These are phyloP conservation scores for Carpinus viminea DNA, from an alignment of 306 rosid species.

Conservation along the genomic window DNA sequence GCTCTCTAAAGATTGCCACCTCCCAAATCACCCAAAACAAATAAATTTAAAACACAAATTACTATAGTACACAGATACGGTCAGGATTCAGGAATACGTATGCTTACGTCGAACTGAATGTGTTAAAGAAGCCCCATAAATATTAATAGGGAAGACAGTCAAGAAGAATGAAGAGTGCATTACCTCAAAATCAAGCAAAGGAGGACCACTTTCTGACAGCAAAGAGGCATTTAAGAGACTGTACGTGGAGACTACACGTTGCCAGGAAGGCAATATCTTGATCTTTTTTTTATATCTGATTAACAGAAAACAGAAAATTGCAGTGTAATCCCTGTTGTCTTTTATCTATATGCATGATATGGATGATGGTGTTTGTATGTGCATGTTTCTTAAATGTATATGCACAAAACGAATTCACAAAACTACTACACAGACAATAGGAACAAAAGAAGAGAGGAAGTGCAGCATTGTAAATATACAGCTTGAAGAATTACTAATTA, in stretches of 20 bases:
- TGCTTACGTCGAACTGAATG: neutral
- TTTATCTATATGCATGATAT: slow-evolving; percentile 24
- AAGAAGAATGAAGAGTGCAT: slow-evolving; percentile 23
- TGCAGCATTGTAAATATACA: slow-evolving; percentile 14
- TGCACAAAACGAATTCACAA: neutral
- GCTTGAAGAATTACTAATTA: slow-evolving; percentile 13
- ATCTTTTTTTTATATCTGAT: slow-evolving; percentile 84
- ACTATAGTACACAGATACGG: neutral
- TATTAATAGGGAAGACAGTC: slow-evolving; percentile 3
- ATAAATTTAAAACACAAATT: neutral
- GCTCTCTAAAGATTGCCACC: neutral
- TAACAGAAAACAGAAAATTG: slow-evolving; percentile 27
- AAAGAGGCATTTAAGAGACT: slow-evolving; percentile 77
- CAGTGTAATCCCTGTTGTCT: slow-evolving; percentile 15
- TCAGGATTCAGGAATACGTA: no score
- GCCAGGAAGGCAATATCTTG: slow-evolving; percentile 79
- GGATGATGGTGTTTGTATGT: neutral
- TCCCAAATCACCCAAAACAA: neutral
- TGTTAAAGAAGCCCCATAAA: neutral
- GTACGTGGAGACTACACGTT: slow-evolving; percentile 86
- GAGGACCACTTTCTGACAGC: slow-evolving; percentile 91
- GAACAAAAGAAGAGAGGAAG: slow-evolving; percentile 13
- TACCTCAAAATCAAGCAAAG: slow-evolving; percentile 98
- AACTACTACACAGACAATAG: slow-evolving; percentile 19
- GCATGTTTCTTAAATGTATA: neutral